Evolutionary conservation across 31 red algal species (phyloP).

Genomic region (Odonthalia washingtoniensis): DNA sequence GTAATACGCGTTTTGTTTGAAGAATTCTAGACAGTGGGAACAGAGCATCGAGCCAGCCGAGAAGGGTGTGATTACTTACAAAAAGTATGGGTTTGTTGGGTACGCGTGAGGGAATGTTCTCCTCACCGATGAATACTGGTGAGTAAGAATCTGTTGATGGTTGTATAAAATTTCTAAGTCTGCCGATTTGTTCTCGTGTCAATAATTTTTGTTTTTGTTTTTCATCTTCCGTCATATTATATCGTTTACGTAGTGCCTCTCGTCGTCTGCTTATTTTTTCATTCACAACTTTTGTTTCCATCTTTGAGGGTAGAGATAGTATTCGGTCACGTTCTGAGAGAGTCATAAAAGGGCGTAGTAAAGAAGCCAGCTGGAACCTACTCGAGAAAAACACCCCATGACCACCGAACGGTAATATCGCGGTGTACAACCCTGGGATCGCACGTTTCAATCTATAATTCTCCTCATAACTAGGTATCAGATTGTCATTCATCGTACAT

Average conservation of each 20-base stretch:
- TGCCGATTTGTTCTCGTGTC: conserved; percentile 41
- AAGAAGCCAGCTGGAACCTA: conserved; percentile 55
- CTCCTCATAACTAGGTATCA: conserved; percentile 85
- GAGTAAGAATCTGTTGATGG: conserved; percentile 31
- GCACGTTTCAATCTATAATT: conserved; percentile 48
- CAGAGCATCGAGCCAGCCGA: conserved; percentile 81
- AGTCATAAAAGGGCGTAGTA: conserved; percentile 50
- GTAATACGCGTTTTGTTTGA: conserved; percentile 48
- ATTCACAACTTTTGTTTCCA: background rate
- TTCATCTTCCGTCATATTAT: background rate
- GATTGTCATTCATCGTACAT: conserved; percentile 77
- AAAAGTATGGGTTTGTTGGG: conserved; percentile 81
- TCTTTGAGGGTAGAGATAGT: too few species aligned
- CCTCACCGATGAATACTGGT: conserved; percentile 92
- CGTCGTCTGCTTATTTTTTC: conserved; percentile 43
- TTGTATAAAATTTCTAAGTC: conserved; percentile 13
- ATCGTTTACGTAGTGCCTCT: conserved; percentile 45
- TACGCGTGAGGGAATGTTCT: conserved; percentile 63
- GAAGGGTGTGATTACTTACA: conserved; percentile 88
- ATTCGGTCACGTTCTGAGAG: background rate
- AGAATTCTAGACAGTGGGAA: conserved; percentile 61
- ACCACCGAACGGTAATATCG: conserved; percentile 70
- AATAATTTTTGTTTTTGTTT: background rate
- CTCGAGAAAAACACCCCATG: conserved; percentile 68
- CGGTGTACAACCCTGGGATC: conserved; percentile 60